A percentile compares a stretch with the other conserved stretches of the same genome.
These are phyloP conservation scores for Fusarium falciforme DNA, from an alignment of 2,329 filamentous ascomycete genomes.

Conservation along the genomic window DNA sequence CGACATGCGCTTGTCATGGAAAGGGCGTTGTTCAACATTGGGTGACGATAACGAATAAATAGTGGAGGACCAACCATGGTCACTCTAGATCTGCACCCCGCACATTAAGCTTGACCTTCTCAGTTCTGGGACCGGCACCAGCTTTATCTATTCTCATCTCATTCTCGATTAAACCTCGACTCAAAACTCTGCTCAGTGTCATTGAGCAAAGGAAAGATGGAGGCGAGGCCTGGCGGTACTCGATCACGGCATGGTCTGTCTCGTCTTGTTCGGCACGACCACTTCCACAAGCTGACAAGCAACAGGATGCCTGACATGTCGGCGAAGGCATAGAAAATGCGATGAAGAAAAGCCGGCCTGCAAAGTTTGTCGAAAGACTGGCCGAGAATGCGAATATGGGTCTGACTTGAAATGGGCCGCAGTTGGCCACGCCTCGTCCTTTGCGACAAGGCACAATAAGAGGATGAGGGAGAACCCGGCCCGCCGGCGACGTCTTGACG, in stretches of 20 bases:
- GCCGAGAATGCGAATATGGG: slow-evolving; percentile 7
- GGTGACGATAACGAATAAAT: neutral
- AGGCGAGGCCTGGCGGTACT: neutral
- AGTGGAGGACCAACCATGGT: neutral
- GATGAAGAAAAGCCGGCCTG: slow-evolving; percentile 12
- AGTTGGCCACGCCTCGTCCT: neutral
- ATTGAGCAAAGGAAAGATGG: neutral
- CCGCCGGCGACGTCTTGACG: neutral
- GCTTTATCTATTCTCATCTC: neutral
- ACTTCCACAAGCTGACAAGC: slow-evolving; percentile 5
- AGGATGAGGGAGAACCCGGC: neutral
- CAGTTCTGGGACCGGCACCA: neutral
- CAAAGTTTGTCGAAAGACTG: neutral
- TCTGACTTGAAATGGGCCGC: slow-evolving; percentile 7
- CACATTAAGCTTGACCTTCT: neutral
- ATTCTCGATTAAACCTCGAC: neutral
- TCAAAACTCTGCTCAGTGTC: neutral
- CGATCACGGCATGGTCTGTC: neutral
- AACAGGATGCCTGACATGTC: slow-evolving; percentile 13
- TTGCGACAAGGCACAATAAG: neutral
- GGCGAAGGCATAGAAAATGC: slow-evolving; percentile 10
- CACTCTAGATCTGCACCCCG: neutral
- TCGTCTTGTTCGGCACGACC: neutral
- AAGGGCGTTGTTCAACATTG: neutral
- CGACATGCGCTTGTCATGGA: neutral